Evolutionary conservation across 2,329 filamentous ascomycete genomes (phyloP).

Genomic region (Phyllosticta citrichinensis): DNA sequence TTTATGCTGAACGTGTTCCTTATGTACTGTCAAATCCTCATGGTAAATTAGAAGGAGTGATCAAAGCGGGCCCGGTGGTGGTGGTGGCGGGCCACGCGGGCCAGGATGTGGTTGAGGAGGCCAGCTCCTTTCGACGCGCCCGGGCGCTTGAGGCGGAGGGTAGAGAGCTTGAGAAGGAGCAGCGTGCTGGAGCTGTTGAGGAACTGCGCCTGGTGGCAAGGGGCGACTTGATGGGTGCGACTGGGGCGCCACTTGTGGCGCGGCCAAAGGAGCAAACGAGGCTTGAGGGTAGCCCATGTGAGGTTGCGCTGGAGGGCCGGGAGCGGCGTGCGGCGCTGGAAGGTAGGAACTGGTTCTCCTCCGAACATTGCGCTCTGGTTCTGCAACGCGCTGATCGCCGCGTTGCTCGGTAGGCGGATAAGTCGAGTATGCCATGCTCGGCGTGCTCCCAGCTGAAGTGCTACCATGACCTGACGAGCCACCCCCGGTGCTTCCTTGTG

Average conservation of each 20-base stretch:
- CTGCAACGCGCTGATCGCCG: constrained; percentile 6
- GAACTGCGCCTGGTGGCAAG: constrained; percentile 12
- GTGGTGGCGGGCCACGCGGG: constrained; percentile 1
- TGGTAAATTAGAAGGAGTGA: background rate
- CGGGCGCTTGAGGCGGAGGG: constrained; percentile 16
- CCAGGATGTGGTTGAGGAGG: constrained; percentile 9
- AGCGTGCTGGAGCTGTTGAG: constrained; percentile 10
- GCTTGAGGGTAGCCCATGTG: constrained; percentile 15
- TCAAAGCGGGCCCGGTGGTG: constrained; percentile 6
- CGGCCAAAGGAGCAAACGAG: constrained; percentile 17
- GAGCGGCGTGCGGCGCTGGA: constrained; percentile 18
- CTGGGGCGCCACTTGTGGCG: constrained; percentile 9
- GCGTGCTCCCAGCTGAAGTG: constrained; percentile 6
- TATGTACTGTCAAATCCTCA: background rate
- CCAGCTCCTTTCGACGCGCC: constrained; percentile 21
- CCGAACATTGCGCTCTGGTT: constrained; percentile 27
- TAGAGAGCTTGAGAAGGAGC: constrained; percentile 13
- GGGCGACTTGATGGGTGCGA: constrained; percentile 10
- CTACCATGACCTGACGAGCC: constrained; percentile 5
- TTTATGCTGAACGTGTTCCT: constrained; percentile 1
- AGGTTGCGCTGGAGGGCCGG: constrained; percentile 13
- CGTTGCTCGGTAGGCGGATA: constrained; percentile 20
- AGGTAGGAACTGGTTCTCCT: constrained; percentile 28
- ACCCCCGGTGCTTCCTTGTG: constrained; percentile 1
- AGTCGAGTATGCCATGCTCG: constrained; percentile 17